Percentiles rank a stretch among this genome's conserved stretches.
These are phyloP conservation scores for Linaria vulgaris DNA, from an alignment of 257 asterid species.

Conservation along the genomic window DNA sequence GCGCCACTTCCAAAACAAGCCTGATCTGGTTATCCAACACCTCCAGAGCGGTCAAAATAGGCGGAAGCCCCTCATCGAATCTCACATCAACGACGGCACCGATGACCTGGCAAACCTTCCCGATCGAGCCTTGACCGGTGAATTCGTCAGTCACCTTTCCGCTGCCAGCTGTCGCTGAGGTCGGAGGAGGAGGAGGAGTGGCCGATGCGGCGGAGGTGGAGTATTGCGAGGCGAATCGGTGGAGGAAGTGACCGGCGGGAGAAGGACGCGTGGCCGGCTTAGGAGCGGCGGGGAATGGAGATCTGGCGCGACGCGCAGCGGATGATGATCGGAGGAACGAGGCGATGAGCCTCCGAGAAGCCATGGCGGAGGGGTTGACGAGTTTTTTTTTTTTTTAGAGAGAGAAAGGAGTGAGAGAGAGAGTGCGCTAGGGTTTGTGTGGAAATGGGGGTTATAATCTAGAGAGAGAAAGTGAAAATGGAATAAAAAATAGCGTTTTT, in stretches of 20 bases:
- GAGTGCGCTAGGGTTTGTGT: constrained; percentile 34
- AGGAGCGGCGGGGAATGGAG: constrained; percentile 38
- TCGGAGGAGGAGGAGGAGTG: constrained; percentile 20
- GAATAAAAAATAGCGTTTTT: too few relatives aligned
- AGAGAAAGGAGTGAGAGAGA: constrained; percentile 3
- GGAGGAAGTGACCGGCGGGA: constrained; percentile 65
- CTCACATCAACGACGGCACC: constrained; percentile 98
- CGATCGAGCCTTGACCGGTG: constrained; percentile 77
- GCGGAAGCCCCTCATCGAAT: constrained; percentile 82
- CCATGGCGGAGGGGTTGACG: constrained; percentile 43
- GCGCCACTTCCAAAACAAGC: constrained; percentile 93
- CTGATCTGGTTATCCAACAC: constrained; percentile 90
- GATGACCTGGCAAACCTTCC: constrained; percentile 87
- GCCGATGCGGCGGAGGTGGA: constrained; percentile 63
- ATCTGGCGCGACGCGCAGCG: constrained; percentile 44
- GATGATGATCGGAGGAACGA: constrained; percentile 45
- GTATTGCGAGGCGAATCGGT: constrained; percentile 62
- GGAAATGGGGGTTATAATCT: constrained; percentile 31
- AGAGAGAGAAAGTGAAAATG: constrained; percentile 21
- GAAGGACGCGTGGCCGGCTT: constrained; percentile 43
- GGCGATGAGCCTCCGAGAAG: constrained; percentile 57
- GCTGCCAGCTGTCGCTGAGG: constrained; percentile 19
- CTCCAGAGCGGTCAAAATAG: constrained; percentile 87
- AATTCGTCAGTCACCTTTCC: constrained; percentile 78
- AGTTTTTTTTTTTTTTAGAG: constrained; percentile 16